phyloP scores from a whole-genome alignment of 2,329 filamentous ascomycete species.

The Cadophora sp. region DNA sequence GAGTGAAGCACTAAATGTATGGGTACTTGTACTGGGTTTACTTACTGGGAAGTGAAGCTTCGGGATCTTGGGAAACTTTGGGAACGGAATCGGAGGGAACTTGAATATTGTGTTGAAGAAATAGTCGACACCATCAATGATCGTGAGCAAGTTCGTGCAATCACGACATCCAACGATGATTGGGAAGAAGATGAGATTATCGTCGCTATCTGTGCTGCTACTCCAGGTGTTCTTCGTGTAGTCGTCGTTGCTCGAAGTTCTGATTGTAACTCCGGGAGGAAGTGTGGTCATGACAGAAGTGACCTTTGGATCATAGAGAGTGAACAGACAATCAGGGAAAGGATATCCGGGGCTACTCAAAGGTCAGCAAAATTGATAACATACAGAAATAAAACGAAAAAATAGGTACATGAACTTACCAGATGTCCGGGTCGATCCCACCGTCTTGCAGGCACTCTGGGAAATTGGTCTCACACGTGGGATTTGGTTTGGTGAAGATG shows the following conservation, averaged over 20 bases:
- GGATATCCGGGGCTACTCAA: neutral
- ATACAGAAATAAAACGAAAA: neutral
- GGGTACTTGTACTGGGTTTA: too few species aligned
- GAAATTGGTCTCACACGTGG: neutral
- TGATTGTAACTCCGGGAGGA: neutral
- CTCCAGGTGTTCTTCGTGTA: neutral
- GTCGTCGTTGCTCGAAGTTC: neutral
- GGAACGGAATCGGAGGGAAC: neutral
- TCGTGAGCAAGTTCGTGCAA: neutral
- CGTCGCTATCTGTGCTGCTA: neutral
- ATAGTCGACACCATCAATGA: neutral
- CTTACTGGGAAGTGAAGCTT: slow-evolving; percentile 7
- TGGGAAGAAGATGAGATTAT: slow-evolving; percentile 7
- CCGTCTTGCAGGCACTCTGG: neutral
- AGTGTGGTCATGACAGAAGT: slow-evolving; percentile 1
- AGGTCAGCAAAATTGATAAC: neutral
- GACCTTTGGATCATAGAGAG: slow-evolving; percentile 4
- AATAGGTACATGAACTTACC: neutral
- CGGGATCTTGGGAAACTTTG: neutral
- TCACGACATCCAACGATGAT: slow-evolving; percentile 2
- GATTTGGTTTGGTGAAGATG: neutral
- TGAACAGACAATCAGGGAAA: slow-evolving; percentile 7
- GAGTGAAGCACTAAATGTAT: too few species aligned
- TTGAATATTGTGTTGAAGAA: slow-evolving; percentile 11
- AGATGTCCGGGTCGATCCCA: neutral